Conservation (phyloP, 306 rosid species). For the Fragaria iinumae region DNA sequence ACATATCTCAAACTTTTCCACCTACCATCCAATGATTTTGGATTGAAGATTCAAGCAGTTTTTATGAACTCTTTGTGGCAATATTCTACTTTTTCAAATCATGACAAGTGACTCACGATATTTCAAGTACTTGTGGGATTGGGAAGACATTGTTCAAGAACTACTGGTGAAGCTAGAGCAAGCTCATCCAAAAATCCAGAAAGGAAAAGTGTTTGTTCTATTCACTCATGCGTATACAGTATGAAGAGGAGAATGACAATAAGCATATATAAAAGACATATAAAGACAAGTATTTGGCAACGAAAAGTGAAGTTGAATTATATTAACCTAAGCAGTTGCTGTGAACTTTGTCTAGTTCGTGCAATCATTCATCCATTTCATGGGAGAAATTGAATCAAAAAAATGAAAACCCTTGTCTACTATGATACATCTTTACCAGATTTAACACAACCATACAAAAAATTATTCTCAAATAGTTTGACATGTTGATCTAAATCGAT, state of each 20-base stretch:
- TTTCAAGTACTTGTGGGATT: background rate
- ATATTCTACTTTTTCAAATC: background rate
- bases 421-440: background rate
- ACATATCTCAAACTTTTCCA: too few relatives aligned
- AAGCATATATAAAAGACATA: background rate
- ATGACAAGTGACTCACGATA: background rate
- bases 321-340: background rate
- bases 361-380: background rate
- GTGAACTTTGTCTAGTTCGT: background rate
- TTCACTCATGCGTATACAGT: slow-evolving; percentile 32
- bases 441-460: background rate
- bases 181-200: background rate
- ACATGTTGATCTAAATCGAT: background rate
- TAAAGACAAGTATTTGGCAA: background rate
- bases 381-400: background rate
- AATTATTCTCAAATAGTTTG: background rate
- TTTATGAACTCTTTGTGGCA: too few relatives aligned
- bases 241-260: background rate
- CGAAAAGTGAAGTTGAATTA: background rate
- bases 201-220: background rate
- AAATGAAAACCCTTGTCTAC: background rate
- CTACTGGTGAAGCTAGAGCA: background rate
- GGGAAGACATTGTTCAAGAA: background rate
- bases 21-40: too few relatives aligned
- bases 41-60: too few relatives aligned